Evolutionary conservation across 2,329 filamentous ascomycete genomes (phyloP).

Genomic region (Lecanicillium sp.): DNA sequence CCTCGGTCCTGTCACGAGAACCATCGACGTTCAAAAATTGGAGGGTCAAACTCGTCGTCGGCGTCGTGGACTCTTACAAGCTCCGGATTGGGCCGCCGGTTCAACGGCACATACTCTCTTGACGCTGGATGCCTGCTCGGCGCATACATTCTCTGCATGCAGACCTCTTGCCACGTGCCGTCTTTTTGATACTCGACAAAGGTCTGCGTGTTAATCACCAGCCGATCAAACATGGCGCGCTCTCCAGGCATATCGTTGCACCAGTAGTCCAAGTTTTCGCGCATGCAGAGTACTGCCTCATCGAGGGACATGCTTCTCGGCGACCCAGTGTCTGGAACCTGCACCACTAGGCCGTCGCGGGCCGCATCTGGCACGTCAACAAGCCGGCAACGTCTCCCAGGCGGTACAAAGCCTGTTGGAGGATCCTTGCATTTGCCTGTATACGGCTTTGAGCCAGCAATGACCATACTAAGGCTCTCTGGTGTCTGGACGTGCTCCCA

Average conservation of each 20-base stretch:
- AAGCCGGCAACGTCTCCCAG: constrained; percentile 1
- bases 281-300: background rate
- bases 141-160: background rate
- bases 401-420: background rate
- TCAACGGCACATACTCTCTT: background rate
- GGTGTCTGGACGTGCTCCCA: background rate
- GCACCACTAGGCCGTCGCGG: background rate
- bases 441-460: background rate
- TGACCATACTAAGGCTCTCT: background rate
- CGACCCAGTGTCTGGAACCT: background rate
- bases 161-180: constrained; percentile 1
- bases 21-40: background rate
- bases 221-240: background rate
- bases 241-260: background rate
- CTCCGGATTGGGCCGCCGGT: constrained; percentile 1
- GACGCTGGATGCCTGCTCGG: background rate
- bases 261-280: background rate
- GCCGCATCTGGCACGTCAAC: background rate
- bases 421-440: background rate
- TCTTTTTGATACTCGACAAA: constrained; percentile 1
- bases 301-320: background rate
- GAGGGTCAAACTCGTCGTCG: background rate
- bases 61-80: background rate
- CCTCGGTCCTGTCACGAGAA: too few relatives aligned
- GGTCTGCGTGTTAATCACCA: background rate